A percentile compares a stretch with the other conserved stretches of the same genome.
phyloP scores from a whole-genome alignment of 2,329 filamentous ascomycete species.

The Fusarium vanettenii region DNA sequence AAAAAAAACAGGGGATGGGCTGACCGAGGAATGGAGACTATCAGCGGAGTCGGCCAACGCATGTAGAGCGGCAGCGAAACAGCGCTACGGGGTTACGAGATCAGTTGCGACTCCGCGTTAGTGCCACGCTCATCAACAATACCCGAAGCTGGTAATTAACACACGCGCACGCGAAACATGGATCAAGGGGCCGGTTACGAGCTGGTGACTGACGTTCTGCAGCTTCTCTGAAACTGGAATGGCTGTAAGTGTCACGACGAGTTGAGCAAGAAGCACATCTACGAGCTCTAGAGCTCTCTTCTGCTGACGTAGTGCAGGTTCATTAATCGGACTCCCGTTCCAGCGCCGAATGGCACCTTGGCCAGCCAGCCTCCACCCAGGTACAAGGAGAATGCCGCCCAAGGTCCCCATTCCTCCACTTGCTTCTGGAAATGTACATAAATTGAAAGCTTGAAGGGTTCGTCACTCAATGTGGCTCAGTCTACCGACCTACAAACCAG shows the following conservation, averaged over 20 bases:
- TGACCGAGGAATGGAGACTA: constrained; percentile 27
- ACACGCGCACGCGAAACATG: constrained; percentile 8
- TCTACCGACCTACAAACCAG: constrained; percentile 5
- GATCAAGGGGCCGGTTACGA: constrained; percentile 6
- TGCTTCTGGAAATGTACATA: not conserved
- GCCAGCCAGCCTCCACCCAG: not conserved
- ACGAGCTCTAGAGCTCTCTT: not conserved
- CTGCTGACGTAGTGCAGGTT: not conserved
- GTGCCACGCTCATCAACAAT: constrained; percentile 13
- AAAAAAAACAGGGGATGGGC: constrained; percentile 2
- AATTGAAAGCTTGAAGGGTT: not conserved
- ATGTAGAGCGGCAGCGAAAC: constrained; percentile 3
- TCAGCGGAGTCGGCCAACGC: constrained; percentile 23
- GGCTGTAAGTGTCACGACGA: not conserved
- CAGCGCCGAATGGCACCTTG: not conserved
- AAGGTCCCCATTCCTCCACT: not conserved
- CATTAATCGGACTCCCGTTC: not conserved
- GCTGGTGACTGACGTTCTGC: constrained; percentile 19
- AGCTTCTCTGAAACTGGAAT: not conserved
- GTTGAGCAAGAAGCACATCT: not conserved
- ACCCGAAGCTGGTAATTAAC: not conserved
- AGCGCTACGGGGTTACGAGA: constrained; percentile 25
- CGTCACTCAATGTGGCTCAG: constrained; percentile 12
- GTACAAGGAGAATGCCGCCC: not conserved
- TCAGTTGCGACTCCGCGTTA: constrained; percentile 12